Evolutionary conservation across 225 moss, liverwort and hornwort species (phyloP).

Genomic region (Physcomitrium patens): DNA sequence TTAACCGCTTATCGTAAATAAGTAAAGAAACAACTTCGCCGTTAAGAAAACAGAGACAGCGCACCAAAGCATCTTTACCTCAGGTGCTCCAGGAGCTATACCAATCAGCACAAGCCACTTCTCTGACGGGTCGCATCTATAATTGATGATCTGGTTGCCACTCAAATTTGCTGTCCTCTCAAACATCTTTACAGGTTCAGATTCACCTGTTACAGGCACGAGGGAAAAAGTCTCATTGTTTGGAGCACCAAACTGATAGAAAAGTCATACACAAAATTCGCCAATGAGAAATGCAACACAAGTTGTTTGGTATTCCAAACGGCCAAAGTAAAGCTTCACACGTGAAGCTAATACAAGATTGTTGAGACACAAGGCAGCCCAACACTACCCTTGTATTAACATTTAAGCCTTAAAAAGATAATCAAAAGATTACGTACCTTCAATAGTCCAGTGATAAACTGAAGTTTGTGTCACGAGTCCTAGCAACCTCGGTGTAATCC

Average conservation of each 20-base stretch:
- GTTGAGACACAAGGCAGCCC: neutral
- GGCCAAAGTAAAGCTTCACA: neutral
- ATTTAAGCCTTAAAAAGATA: neutral
- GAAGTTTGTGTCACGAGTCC: constrained; percentile 78
- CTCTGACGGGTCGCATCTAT: constrained; percentile 80
- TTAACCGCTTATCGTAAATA: no score
- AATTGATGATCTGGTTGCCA: constrained; percentile 85
- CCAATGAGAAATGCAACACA: neutral
- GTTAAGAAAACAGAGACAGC: neutral
- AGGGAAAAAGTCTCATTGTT: neutral
- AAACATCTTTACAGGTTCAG: constrained; percentile 82
- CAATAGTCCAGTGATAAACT: constrained; percentile 82
- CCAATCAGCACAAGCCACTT: constrained; percentile 92
- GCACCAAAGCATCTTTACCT: constrained; percentile 44
- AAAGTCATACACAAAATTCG: neutral
- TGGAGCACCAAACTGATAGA: neutral
- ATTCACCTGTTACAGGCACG: constrained; percentile 52
- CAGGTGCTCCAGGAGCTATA: constrained; percentile 80
- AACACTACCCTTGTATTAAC: neutral
- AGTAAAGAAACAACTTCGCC: neutral
- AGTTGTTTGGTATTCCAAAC: neutral
- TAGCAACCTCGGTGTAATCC: constrained; percentile 77
- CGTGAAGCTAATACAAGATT: no score
- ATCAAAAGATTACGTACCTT: constrained; percentile 47
- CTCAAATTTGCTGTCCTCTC: constrained; percentile 85